Base-by-base conservation (phyloP, 768 basidiomycete species). In the Podaxis sp. region DNA sequence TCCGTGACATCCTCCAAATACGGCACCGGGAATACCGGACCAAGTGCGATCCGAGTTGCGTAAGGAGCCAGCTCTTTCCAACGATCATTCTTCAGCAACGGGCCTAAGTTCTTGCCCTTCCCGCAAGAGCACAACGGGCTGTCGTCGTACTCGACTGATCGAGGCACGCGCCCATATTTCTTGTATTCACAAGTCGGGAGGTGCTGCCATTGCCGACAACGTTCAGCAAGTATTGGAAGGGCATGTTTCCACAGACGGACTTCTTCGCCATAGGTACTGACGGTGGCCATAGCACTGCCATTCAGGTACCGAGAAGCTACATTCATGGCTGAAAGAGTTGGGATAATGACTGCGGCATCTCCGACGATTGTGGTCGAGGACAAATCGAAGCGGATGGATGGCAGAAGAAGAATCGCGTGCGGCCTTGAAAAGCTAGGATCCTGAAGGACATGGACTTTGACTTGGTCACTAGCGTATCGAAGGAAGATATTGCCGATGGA, bases 51-150 rank as follows among this genome's bases (percentile, higher is more conserved):
- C 8, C 86, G 74, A 1, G 82, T 85, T 13, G 74, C 78, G 56
- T 79, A 79, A 6, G 77, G 76, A 1, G 77, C 76, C 12, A 86
- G 67, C 1, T 57, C 37, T 62, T 72, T 71, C 81, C 82, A 86
- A 10, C 67, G 64, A 12, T 65, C 49, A 0, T 70, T 64, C 13
- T 66, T 71, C 0, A 65, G 65, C 63, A 87, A 78, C 0, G 65
- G 70, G 2, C 73, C 79, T 4, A 80, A 70, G 53, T 80, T 77
- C 50, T 84, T 76, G 2, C 84, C 85, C 40, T 71, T 69, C 1
- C 86, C 86, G 53, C 87, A 88, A 2, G 74, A 75, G 64, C 87
- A 88, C 22, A 86, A 69, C 0, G 84, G 83, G 8, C 67, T 68
- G 37, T 71, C 69, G 1, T 73, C 73, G 15, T 76, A 71, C 36